Percentiles rank a stretch among this genome's conserved stretches.
Evolutionary conservation across 2,329 filamentous ascomycete species (phyloP).

Genomic region (Epichloe festucae): DNA sequence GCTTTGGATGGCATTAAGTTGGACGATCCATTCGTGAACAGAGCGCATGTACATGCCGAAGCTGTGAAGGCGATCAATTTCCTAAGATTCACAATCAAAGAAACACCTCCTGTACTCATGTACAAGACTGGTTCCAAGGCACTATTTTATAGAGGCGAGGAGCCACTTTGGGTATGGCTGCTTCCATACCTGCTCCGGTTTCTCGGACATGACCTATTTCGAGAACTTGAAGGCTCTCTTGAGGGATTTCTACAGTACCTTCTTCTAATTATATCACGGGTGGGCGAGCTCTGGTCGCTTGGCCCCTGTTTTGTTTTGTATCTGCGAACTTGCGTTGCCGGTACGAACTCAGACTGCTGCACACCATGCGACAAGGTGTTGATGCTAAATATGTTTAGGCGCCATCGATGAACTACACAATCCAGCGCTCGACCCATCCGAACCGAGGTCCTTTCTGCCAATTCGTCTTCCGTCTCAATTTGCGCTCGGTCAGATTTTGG

Average conservation of each 20-base stretch:
- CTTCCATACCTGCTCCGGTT: conserved; percentile 45
- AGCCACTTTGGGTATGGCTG: conserved; percentile 54
- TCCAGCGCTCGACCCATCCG: conserved; percentile 13
- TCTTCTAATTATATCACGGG: conserved; percentile 30
- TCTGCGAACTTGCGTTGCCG: conserved; percentile 32
- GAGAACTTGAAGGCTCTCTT: conserved; percentile 36
- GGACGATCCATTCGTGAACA: conserved; percentile 55
- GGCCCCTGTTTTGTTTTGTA: conserved; percentile 32
- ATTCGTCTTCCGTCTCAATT: conserved; percentile 26
- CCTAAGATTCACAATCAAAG: conserved; percentile 58
- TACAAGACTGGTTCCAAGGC: conserved; percentile 26
- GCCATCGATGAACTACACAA: conserved; percentile 23
- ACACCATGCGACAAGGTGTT: neutral
- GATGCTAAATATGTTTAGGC: conserved; percentile 14
- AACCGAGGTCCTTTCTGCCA: conserved; percentile 14
- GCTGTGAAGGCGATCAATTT: conserved; percentile 65
- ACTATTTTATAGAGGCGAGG: conserved; percentile 39
- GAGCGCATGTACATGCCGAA: conserved; percentile 41
- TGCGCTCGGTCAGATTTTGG: conserved; percentile 24
- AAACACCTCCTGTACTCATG: conserved; percentile 57
- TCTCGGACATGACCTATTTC: conserved; percentile 37
- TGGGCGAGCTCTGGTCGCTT: conserved; percentile 35
- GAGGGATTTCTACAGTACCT: conserved; percentile 38
- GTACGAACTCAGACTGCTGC: conserved; percentile 18
- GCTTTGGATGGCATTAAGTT: conserved; percentile 57